A percentile compares a stretch with the other conserved stretches of the same genome.
These are phyloP conservation scores for Pelargonium myrrhifolium DNA, from an alignment of 441 rosid species.

Conservation along the genomic window DNA sequence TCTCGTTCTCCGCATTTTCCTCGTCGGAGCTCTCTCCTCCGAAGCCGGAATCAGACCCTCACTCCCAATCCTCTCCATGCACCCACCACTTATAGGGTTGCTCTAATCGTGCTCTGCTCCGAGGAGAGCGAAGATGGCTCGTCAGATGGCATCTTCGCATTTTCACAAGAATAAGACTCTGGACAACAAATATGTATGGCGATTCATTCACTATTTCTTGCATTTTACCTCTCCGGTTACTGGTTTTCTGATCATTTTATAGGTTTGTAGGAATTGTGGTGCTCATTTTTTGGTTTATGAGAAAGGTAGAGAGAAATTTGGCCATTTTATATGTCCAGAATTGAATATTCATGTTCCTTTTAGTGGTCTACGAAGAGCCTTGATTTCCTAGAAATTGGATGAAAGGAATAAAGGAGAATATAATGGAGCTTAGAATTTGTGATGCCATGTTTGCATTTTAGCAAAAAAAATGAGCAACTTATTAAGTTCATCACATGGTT, in stretches of 20 bases:
- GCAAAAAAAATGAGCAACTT: background rate
- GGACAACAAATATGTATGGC: background rate
- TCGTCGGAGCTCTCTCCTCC: background rate
- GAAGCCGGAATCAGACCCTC: background rate
- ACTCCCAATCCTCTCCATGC: background rate
- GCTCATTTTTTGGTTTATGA: background rate
- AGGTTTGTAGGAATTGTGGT: background rate
- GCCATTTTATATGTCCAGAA: background rate
- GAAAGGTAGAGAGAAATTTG: background rate
- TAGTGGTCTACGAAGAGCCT: background rate
- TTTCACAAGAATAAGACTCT: slow-evolving; percentile 6
- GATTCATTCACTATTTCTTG: background rate
- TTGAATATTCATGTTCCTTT: background rate
- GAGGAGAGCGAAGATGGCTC: background rate
- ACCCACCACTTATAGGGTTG: background rate
- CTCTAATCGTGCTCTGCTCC: background rate
- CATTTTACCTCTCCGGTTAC: background rate
- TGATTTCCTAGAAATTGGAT: background rate
- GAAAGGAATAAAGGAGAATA: background rate
- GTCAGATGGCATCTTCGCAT: slow-evolving; percentile 4
- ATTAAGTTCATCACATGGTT: background rate
- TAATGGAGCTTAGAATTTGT: background rate
- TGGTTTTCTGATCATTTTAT: background rate
- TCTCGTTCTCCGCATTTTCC: background rate
- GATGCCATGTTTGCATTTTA: background rate